Evolutionary conservation across 345 rosid species (phyloP).

Genomic region (Pistacia vera): DNA sequence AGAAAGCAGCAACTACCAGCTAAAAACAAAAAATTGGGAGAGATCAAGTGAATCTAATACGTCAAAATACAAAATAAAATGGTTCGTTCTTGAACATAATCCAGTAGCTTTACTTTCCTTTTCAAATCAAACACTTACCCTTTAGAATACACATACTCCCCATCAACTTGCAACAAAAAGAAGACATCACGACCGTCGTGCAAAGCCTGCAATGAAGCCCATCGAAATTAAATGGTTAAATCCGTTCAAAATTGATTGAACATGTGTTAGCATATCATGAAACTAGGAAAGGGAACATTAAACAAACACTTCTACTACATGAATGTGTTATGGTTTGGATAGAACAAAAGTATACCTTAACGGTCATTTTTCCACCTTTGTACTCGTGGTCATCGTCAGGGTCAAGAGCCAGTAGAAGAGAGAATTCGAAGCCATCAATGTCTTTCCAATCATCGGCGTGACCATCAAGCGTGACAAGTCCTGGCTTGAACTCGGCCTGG

Average conservation of each 20-base stretch:
- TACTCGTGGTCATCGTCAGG: slow-evolving; percentile 84
- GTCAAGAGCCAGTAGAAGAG: slow-evolving; percentile 90
- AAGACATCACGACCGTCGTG: slow-evolving; percentile 87
- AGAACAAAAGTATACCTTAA: slow-evolving; percentile 58
- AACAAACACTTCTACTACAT: neutral
- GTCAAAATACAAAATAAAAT: neutral
- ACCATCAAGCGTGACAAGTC: slow-evolving; percentile 83
- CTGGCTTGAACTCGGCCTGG: slow-evolving; percentile 71
- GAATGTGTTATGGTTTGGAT: neutral
- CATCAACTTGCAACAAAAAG: slow-evolving; percentile 88
- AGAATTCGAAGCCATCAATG: slow-evolving; percentile 73
- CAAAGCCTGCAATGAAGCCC: slow-evolving; percentile 59
- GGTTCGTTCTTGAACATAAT: neutral
- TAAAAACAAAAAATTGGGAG: neutral
- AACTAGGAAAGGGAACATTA: neutral
- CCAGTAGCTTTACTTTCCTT: neutral
- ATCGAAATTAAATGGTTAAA: neutral
- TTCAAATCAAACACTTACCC: slow-evolving; percentile 48
- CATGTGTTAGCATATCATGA: neutral
- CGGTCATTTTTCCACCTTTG: slow-evolving; percentile 71
- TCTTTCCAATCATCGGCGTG: slow-evolving; percentile 83
- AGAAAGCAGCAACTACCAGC: neutral
- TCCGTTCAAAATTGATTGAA: neutral
- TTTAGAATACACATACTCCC: slow-evolving; percentile 75
- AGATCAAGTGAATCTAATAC: slow-evolving; percentile 1